A percentile compares a stretch with the other conserved stretches of the same genome.
Evolutionary conservation across 2,329 filamentous ascomycete species (phyloP).

Genomic region (Hirsutella thompsonii): DNA sequence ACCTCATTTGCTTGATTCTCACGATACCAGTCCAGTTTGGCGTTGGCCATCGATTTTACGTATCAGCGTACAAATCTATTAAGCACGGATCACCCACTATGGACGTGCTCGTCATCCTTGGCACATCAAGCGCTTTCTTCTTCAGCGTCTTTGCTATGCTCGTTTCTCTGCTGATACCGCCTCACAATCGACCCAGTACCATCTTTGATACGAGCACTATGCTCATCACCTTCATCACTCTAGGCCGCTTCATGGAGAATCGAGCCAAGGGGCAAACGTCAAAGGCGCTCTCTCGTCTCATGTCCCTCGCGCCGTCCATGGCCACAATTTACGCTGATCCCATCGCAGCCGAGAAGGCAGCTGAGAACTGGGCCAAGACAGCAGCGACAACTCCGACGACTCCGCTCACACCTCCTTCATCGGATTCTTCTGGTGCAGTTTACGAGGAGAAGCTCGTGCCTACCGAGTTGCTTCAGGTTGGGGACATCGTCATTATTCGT

Average conservation of each 20-base stretch:
- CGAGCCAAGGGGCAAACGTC: conserved; percentile 92
- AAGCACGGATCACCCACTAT: conserved; percentile 89
- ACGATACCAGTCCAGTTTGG: conserved; percentile 95
- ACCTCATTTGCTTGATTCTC: conserved; percentile 68
- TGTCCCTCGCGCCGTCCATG: conserved; percentile 94
- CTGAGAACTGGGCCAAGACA: conserved; percentile 59
- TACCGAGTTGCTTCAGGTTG: conserved; percentile 86
- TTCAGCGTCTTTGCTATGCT: conserved; percentile 84
- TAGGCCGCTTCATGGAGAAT: conserved; percentile 89
- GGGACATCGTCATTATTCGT: conserved; percentile 82
- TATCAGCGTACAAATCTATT: conserved; percentile 84
- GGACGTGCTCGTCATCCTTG: conserved; percentile 90
- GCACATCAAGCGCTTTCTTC: conserved; percentile 91
- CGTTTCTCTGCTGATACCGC: conserved; percentile 61
- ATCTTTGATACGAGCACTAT: conserved; percentile 98
- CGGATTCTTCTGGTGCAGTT: conserved; percentile 37
- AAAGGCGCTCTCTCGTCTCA: conserved; percentile 80
- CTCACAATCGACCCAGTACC: conserved; percentile 70
- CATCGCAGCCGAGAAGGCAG: conserved; percentile 82
- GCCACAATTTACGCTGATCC: conserved; percentile 92
- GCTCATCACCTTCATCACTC: conserved; percentile 89
- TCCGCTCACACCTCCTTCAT: conserved; percentile 24
- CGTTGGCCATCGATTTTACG: conserved; percentile 86
- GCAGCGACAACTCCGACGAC: conserved; percentile 20
- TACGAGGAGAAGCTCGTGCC: conserved; percentile 79